Percentiles rank a stretch among this genome's conserved stretches.
Evolutionary conservation across 1,139 yeast species (phyloP).

Genomic region (Scheffersomyces segobiensis): DNA sequence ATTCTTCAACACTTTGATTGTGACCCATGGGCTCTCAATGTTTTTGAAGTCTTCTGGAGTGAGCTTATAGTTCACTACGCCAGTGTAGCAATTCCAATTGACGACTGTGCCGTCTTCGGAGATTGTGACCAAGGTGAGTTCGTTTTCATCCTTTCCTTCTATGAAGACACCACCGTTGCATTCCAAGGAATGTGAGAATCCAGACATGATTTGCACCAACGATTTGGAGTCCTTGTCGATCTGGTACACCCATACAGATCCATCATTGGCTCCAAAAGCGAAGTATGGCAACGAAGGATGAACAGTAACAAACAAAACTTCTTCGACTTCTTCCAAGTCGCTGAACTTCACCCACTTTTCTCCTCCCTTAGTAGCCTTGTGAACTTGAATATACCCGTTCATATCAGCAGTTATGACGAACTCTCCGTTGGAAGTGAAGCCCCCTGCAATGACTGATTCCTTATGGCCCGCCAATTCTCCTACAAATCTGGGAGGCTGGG

Average conservation of each 20-base stretch:
- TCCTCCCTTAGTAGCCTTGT: constrained; percentile 70
- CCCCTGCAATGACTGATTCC: constrained; percentile 85
- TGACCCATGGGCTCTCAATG: constrained; percentile 84
- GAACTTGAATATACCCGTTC: constrained; percentile 83
- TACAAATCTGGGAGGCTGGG: constrained; percentile 77
- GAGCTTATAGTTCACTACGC: constrained; percentile 64
- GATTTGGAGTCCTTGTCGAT: constrained; percentile 55
- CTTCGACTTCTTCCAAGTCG: constrained; percentile 85
- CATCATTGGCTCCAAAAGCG: constrained; percentile 94
- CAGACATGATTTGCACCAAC: constrained; percentile 74
- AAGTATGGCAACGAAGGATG: constrained; percentile 75
- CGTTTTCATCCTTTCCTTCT: constrained; percentile 59
- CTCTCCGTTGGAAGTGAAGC: constrained; percentile 79
- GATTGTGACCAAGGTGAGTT: constrained; percentile 66
- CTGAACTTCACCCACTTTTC: constrained; percentile 76
- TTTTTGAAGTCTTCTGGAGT: constrained; percentile 66
- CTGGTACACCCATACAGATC: constrained; percentile 92
- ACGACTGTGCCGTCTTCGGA: constrained; percentile 89
- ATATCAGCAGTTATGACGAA: constrained; percentile 88
- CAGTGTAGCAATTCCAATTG: constrained; percentile 87
- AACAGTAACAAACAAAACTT: constrained; percentile 64
- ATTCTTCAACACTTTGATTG: constrained; percentile 50
- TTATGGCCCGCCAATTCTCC: constrained; percentile 75
- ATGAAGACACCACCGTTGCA: constrained; percentile 79
- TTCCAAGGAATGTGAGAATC: constrained; percentile 76